Evolutionary conservation across 2,329 filamentous ascomycete species (phyloP), one percentile per base, ranked within the genome.

Genomic region (Claviceps humidiphila): DNA sequence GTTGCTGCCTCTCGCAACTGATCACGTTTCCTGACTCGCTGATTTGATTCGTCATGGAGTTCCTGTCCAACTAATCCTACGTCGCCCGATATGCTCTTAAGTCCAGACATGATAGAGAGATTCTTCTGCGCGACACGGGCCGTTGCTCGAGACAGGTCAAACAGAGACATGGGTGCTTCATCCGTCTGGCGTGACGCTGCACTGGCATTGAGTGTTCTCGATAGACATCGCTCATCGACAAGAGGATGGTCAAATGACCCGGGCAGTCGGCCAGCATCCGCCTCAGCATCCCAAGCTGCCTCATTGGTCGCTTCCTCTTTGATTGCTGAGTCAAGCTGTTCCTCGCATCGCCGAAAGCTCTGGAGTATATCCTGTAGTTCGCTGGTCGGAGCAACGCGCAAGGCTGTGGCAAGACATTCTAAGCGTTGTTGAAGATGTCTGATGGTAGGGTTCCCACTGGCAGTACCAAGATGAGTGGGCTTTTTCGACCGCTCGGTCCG

Each of bases 341-440:
- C 84, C 61, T 94, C 87, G 57, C 85, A 89, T 45, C 84, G 76
- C 13, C 85, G 80, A 72, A 86, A 93, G 1, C 80, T 82, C 49
- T 81, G 82, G 3, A 93, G 70, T 14, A 93, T 85, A 57, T 89
- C 85, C 54, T 86, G 82, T 0, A 93, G 74, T 13, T 85, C 80
- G 0, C 75, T 71, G 0, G 81, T 69, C 1, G 87, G 88, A 0
- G 87, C 86, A 49, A 90, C 77, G 8, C 87, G 77, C 17, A 93
- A 73, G 1, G 88, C 85, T 13, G 85, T 82, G 1, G 85, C 82
- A 2, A 94, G 72, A 40, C 89, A 85, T 60, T 91, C 88, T 63
- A 89, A 87, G 22, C 87, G 80, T 63, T 91, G 87, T 60, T 91
- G 85, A 1, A 93, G 71, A 58, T 87, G 82, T 34, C 86, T 78